These are phyloP conservation scores for Solanum pinnatisectum DNA, from an alignment of 257 asterid genomes.

Conservation along the genomic window DNA sequence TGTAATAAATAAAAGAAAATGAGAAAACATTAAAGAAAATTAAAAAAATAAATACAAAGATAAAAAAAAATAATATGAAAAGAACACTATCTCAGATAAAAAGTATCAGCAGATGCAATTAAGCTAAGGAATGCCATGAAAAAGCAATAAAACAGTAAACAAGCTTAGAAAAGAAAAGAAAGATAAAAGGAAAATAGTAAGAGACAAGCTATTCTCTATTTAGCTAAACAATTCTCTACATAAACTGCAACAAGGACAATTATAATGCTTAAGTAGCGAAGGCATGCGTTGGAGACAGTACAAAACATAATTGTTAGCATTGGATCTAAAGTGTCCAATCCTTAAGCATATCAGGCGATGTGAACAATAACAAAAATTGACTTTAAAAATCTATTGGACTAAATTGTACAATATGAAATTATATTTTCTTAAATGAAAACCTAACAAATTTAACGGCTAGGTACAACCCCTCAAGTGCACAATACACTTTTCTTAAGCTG, in stretches of 20 bases:
- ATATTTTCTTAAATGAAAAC: no score
- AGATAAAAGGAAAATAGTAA: no score
- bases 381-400: not conserved
- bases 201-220: no score
- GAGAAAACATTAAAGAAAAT: no score
- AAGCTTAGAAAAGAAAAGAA: not conserved
- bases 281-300: not conserved
- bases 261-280: no score
- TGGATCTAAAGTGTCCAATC: not conserved
- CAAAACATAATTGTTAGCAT: not conserved
- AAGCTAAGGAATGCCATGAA: not conserved
- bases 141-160: no score
- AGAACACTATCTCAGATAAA: not conserved
- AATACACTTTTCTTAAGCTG: not conserved
- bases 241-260: not conserved
- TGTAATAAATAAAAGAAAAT: no score
- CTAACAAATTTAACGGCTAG: no score
- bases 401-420: not conserved
- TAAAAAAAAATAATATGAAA: no score
- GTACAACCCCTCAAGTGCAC: not conserved
- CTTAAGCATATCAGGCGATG: not conserved
- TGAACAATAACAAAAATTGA: not conserved
- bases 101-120: not conserved
- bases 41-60: no score
- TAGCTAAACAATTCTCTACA: not conserved